Conservation (phyloP, 495 filamentous ascomycete genomes). For the Glonium stellatum region DNA sequence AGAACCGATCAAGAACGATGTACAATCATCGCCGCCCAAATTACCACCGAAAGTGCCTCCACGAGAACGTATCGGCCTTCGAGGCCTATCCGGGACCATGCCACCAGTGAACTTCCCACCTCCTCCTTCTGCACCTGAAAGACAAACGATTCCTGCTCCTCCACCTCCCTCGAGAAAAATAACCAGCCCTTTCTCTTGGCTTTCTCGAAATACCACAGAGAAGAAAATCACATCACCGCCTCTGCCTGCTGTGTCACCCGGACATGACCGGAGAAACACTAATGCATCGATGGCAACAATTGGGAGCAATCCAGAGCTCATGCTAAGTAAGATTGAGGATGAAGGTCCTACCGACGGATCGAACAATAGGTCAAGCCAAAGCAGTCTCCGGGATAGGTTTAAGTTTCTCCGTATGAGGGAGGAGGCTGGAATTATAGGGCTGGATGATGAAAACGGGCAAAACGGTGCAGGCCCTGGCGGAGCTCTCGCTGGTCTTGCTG, state of each 20-base stretch:
- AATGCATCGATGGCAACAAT: constrained; percentile 67
- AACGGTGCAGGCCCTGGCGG: constrained; percentile 38
- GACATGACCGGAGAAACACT: constrained; percentile 56
- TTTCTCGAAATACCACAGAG: constrained; percentile 62
- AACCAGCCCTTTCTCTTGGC: constrained; percentile 76
- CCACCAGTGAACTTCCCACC: constrained; percentile 26
- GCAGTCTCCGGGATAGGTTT: constrained; percentile 78
- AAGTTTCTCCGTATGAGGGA: constrained; percentile 75
- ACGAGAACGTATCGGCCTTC: constrained; percentile 18
- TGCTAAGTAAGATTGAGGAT: constrained; percentile 63
- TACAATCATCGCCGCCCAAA: constrained; percentile 4
- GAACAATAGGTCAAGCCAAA: constrained; percentile 50
- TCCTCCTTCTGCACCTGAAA: constrained; percentile 23
- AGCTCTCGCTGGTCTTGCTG: constrained; percentile 40
- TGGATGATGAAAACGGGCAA: constrained; percentile 43
- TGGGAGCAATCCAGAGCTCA: constrained; percentile 65
- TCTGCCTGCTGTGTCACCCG: constrained; percentile 39
- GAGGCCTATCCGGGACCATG: constrained; percentile 25
- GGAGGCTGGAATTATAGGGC: constrained; percentile 54
- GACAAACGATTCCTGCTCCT: constrained; percentile 15
- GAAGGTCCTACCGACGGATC: constrained; percentile 46
- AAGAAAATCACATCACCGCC: constrained; percentile 55
- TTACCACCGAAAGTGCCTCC: constrained; percentile 23
- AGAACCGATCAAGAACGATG: background rate
- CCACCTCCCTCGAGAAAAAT: constrained; percentile 55